A percentile compares a stretch with the other conserved stretches of the same genome.
phyloP scores from a whole-genome alignment of 805 yeast genomes.

The Ascoidea asiatica region DNA sequence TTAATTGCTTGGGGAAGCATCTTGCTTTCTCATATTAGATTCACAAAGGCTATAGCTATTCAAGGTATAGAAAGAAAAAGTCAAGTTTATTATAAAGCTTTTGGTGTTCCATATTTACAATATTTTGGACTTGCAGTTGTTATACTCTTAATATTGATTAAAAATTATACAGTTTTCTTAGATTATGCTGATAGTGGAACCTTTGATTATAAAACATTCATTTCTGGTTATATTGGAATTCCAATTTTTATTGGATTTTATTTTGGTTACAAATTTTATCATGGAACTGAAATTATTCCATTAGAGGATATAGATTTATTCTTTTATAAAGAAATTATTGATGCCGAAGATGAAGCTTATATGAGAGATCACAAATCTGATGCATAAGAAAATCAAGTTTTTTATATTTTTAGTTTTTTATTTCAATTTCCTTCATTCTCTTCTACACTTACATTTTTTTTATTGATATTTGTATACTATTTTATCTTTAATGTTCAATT shows the following conservation, averaged over 20 bases:
- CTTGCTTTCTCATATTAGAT: conserved; percentile 50
- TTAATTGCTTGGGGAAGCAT: conserved; percentile 62
- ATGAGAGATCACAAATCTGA: too few species aligned
- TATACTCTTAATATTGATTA: too few species aligned
- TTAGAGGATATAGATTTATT: not conserved
- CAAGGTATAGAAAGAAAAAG: conserved; percentile 51
- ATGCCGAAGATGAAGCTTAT: not conserved
- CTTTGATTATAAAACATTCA: not conserved
- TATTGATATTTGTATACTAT: too few species aligned
- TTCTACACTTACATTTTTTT: too few species aligned
- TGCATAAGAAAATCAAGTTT: too few species aligned
- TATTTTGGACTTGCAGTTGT: not conserved
- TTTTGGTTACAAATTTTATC: not conserved
- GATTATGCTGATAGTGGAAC: not conserved
- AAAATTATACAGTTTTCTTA: not conserved
- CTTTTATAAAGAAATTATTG: not conserved
- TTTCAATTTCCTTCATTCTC: too few species aligned
- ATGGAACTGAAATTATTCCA: not conserved
- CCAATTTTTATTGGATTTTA: not conserved
- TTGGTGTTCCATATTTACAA: not conserved
- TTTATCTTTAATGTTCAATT: too few species aligned
- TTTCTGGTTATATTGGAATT: not conserved
- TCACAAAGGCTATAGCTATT: conserved; percentile 47
- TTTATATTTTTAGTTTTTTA: too few species aligned
- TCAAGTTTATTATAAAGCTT: not conserved